These are phyloP conservation scores for Leccinum boreale DNA, from an alignment of 768 basidiomycete species.

Conservation along the genomic window DNA sequence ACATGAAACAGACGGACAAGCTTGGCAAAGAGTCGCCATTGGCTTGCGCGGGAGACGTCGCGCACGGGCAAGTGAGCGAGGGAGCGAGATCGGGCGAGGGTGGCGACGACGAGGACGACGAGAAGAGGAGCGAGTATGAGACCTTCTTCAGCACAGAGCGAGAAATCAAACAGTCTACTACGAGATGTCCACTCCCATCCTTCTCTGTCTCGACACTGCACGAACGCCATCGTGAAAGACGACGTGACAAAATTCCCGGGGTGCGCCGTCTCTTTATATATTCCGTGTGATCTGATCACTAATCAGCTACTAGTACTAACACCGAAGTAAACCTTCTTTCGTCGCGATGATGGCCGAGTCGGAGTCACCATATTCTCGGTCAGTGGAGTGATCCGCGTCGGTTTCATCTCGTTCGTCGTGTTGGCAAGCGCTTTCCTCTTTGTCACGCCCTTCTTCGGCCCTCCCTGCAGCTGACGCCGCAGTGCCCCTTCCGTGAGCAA, in stretches of 20 bases:
- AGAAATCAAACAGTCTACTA: constrained; percentile 66
- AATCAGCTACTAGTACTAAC: background rate
- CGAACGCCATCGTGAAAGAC: constrained; percentile 31
- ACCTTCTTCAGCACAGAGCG: constrained; percentile 80
- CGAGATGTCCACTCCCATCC: constrained; percentile 65
- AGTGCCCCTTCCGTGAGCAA: background rate
- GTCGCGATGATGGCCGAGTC: background rate
- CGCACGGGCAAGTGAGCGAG: constrained; percentile 22
- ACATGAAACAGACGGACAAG: constrained; percentile 46
- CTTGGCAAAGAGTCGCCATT: constrained; percentile 55
- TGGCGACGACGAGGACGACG: constrained; percentile 41
- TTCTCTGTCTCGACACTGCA: constrained; percentile 50
- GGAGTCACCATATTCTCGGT: background rate
- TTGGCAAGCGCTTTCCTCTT: background rate
- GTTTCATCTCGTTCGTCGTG: background rate
- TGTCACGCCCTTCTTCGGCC: background rate
- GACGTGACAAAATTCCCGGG: background rate
- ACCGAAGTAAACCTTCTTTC: background rate
- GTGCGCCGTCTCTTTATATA: background rate
- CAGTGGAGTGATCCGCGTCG: background rate
- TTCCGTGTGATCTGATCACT: background rate
- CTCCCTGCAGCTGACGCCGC: background rate
- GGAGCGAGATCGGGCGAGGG: constrained; percentile 38
- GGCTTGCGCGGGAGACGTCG: constrained; percentile 45
- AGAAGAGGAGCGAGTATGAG: constrained; percentile 56